phyloP scores from a whole-genome alignment of 2,329 filamentous ascomycete species.

The Epicoccum nigrum region DNA sequence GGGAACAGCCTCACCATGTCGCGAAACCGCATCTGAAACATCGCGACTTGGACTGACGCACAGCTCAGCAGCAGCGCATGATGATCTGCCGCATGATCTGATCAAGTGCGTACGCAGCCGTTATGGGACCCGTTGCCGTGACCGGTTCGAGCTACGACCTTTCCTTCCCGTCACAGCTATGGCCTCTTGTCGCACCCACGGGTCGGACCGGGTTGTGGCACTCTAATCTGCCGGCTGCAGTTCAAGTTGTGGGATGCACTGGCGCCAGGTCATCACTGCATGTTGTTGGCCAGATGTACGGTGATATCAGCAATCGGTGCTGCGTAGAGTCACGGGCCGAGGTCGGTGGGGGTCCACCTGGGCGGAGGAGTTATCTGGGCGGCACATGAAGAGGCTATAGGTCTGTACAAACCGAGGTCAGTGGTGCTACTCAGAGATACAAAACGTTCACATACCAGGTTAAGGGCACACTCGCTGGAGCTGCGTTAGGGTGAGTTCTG shows the following conservation, averaged over 20 bases:
- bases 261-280: too few species aligned
- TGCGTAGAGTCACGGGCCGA: too few species aligned
- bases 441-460: not conserved
- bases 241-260: too few species aligned
- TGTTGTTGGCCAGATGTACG: too few species aligned
- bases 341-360: too few species aligned
- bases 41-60: slow-evolving; percentile 18
- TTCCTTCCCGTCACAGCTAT: not conserved
- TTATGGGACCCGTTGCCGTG: not conserved
- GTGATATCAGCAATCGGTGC: too few species aligned
- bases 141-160: not conserved
- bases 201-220: not conserved
- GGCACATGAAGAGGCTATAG: not conserved
- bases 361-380: not conserved
- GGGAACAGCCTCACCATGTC: slow-evolving; percentile 30
- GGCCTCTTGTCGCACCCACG: not conserved
- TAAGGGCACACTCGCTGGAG: not conserved
- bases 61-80: not conserved
- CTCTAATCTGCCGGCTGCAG: too few species aligned
- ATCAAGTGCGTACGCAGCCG: not conserved
- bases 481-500: not conserved
- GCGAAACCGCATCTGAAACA: slow-evolving; percentile 39
- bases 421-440: not conserved
- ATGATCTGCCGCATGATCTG: not conserved
- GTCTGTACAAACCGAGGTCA: not conserved